phyloP scores from a whole-genome alignment of 2,329 filamentous ascomycete genomes.

The Polytolypa hystricis region DNA sequence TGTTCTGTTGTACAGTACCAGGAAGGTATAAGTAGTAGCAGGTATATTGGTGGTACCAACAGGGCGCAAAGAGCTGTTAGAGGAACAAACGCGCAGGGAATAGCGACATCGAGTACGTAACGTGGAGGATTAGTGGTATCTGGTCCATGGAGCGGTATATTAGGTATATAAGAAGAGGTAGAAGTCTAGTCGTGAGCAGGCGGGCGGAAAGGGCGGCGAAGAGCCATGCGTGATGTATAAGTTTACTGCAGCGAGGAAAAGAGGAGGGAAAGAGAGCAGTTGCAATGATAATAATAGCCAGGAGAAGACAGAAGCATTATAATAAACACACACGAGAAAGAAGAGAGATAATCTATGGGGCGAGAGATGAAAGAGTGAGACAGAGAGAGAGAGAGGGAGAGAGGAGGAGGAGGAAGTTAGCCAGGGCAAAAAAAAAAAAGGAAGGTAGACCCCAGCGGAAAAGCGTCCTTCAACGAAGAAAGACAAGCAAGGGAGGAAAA shows the following conservation, averaged over 20 bases:
- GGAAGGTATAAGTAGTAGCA: too few species aligned
- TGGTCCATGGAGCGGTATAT: too few species aligned
- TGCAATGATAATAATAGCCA: not conserved
- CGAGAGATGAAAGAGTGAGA: constrained; percentile 2
- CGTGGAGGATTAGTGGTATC: not conserved
- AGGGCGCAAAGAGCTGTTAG: too few species aligned
- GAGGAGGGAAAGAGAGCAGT: not conserved
- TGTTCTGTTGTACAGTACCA: too few species aligned
- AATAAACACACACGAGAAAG: too few species aligned
- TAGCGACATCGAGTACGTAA: not conserved
- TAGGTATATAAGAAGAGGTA: not conserved
- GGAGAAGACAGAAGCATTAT: not conserved
- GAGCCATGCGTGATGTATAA: too few species aligned
- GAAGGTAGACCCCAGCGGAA: constrained; percentile 7
- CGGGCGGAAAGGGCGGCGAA: too few species aligned
- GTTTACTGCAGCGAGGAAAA: not conserved
- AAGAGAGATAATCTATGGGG: not conserved
- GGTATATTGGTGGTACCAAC: too few species aligned
- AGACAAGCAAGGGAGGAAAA: too few species aligned
- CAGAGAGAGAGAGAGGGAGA: constrained; percentile 11
- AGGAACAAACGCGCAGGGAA: too few species aligned
- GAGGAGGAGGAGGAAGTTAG: constrained; percentile 11
- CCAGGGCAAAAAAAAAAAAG: constrained; percentile 5
- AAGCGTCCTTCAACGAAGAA: too few species aligned
- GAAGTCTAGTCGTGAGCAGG: too few species aligned